These are phyloP conservation scores for Marasmius oreades DNA, from an alignment of 1,284 basidiomycete genomes.

Conservation along the genomic window DNA sequence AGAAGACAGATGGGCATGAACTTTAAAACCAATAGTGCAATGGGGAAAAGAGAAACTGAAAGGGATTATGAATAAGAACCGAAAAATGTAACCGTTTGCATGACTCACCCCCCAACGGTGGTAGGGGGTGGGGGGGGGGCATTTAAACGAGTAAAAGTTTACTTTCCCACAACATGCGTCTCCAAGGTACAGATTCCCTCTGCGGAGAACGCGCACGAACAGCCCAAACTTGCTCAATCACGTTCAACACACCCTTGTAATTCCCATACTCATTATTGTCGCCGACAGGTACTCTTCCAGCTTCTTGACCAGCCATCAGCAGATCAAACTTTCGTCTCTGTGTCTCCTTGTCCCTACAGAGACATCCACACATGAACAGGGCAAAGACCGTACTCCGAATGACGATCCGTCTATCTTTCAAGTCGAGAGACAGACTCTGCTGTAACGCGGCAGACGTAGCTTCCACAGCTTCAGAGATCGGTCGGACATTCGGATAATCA, in stretches of 20 bases:
- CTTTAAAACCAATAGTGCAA: no score
- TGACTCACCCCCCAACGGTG: neutral
- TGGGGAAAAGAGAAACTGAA: no score
- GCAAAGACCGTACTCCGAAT: slow-evolving; percentile 76
- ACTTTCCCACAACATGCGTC: slow-evolving; percentile 45
- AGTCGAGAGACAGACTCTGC: slow-evolving; percentile 30
- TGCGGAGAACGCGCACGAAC: slow-evolving; percentile 18
- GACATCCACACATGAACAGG: slow-evolving; percentile 67
- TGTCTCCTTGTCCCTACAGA: slow-evolving; percentile 50
- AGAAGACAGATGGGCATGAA: neutral
- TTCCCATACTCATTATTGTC: slow-evolving; percentile 43
- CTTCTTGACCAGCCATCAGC: slow-evolving; percentile 41
- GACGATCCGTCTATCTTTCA: slow-evolving; percentile 47
- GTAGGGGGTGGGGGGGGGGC: slow-evolving; percentile 2
- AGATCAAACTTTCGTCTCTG: slow-evolving; percentile 42
- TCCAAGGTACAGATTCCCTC: slow-evolving; percentile 53
- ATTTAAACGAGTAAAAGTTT: slow-evolving; percentile 62
- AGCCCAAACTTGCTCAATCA: slow-evolving; percentile 63
- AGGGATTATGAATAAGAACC: no score
- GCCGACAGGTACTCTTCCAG: no score
- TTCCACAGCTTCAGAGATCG: slow-evolving; percentile 52
- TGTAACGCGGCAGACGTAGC: slow-evolving; percentile 52
- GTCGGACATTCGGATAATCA: slow-evolving; percentile 56
- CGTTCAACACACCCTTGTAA: slow-evolving; percentile 46
- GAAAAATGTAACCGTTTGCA: no score